Conservation (phyloP, 495 filamentous ascomycete genomes). For the Penicillium verhagenii region DNA sequence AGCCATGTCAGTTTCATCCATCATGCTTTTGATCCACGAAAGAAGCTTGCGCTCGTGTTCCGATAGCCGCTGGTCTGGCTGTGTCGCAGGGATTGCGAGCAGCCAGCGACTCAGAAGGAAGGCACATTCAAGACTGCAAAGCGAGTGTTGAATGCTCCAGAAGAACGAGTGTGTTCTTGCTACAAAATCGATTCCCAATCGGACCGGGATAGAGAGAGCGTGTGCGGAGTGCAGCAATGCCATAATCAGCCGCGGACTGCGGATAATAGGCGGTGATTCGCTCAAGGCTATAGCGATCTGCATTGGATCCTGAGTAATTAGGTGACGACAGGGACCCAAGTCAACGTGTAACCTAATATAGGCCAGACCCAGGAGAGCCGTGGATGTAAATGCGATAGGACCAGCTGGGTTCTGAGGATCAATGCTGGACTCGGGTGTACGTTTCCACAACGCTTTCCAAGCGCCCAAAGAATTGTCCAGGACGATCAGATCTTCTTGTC, state of each 20-base stretch:
- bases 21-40: constrained; percentile 67
- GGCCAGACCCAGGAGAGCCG: constrained; percentile 52
- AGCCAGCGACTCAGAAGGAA: constrained; percentile 55
- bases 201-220: constrained; percentile 53
- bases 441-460: constrained; percentile 55
- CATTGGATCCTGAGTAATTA: constrained; percentile 47
- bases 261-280: constrained; percentile 41
- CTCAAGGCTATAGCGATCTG: constrained; percentile 42
- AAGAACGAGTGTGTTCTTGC: constrained; percentile 53
- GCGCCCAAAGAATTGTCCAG: constrained; percentile 45
- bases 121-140: constrained; percentile 55
- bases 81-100: constrained; percentile 45
- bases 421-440: constrained; percentile 51
- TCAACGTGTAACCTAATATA: constrained; percentile 54
- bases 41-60: constrained; percentile 64
- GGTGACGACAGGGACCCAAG: constrained; percentile 43
- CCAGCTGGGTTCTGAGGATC: constrained; percentile 53
- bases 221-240: constrained; percentile 53
- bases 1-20: constrained; percentile 74
- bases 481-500: constrained; percentile 43
- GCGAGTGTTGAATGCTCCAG: constrained; percentile 56
- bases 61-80: constrained; percentile 44
- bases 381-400: constrained; percentile 55
- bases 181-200: constrained; percentile 53
- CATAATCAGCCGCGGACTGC: constrained; percentile 49